Evolutionary conservation across 768 basidiomycete genomes (phyloP), one percentile per base, ranked within the genome.

Genomic region (Phylloporus scabripes): DNA sequence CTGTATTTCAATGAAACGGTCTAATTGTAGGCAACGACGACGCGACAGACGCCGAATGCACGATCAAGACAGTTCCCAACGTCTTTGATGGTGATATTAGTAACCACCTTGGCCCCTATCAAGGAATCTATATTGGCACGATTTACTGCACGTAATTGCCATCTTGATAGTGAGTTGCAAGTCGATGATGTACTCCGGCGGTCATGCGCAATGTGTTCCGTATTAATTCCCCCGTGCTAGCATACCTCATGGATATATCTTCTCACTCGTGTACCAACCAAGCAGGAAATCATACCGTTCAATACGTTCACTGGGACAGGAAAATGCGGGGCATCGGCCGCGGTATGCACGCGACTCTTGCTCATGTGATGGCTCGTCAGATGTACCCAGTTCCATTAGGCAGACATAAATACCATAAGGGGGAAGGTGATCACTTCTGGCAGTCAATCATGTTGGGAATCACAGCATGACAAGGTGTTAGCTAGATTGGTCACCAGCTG

Each of bases 31-130:
- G 75, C 0, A 65, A 80, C 48, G 83, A 86, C 58, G 76, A 85
- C 52, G 71, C 71, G 5, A 74, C 70, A 12, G 78, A 80, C 47
- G 18, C 69, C 11, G 67, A 77, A 47, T 86, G 85, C 64, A 74
- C 75, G 28, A 76, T 79, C 46, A 56, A 60, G 33, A 71, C 74
- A 4, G 82, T 84, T 10, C 79, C 80, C 1, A 78, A 74, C 54
- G 62, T 86, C 45, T 56, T 79, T 9, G 68, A 59, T 3, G 74
- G 78, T 21, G 62, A 80, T 47, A 68, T 79, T 39, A 44, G 75
- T 6, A 58, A 86, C 58, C 85, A 87, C 63, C 60, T 79, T 42
- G 83, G 83, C 52, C 72, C 75, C 8, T 77, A 75, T 52, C 63
- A 81, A 48, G 81, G 80, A 18, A 75, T 82, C 44, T 69, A 58